Base-by-base conservation (phyloP, 1,139 yeast genomes). In the Debaryomyces sp. region DNA sequence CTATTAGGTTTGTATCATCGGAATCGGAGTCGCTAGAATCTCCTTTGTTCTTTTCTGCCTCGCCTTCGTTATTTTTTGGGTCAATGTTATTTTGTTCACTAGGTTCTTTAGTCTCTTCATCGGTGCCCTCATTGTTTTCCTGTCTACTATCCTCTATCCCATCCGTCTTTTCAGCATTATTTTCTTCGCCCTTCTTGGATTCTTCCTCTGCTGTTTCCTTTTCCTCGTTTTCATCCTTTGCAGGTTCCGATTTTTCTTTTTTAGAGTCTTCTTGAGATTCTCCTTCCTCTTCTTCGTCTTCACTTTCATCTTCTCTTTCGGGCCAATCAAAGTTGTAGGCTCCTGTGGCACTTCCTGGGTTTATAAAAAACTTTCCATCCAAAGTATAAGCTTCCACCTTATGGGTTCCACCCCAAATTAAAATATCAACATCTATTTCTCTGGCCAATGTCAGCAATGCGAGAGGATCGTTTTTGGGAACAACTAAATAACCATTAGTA, bases 361-460 rank as follows among this genome's bases (percentile, higher is more conserved):
- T 92, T 23, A 94, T 79, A 61, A 94, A 94, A 67, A 92, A 90
- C 69, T 89, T 90, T 26, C 96, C 96, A 56, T 91, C 98, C 52
- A 92, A 73, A 9, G 95, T 89, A 61, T 90, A 94, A 0, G 97
- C 97, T 62, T 94, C 98, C 6, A 90, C 96, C 54, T 84, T 82
- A 64, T 90, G 96, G 1, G 96, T 86, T 0, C 97, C 96, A n/a
- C 98, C 98, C 89, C 96, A 90, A n/a, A 94, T 76, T 58, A 94
- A 74, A 9, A 94, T 80, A 66, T 94, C 98, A 41, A 89, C 98
- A 63, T 92, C 96, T 75, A 92, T 75, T 67, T 91, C 94, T 52
- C 99, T 77, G 0, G 99, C 97, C 51, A 89, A 79, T 1, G 88
- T 82, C 58, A 89, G 75, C 50, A 94, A 74, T 41, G 96, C 85